A percentile compares a stretch with the other conserved stretches of the same genome.
These are phyloP conservation scores for Phlebiopsis flavidoalba DNA, from an alignment of 768 basidiomycete genomes.

Conservation along the genomic window DNA sequence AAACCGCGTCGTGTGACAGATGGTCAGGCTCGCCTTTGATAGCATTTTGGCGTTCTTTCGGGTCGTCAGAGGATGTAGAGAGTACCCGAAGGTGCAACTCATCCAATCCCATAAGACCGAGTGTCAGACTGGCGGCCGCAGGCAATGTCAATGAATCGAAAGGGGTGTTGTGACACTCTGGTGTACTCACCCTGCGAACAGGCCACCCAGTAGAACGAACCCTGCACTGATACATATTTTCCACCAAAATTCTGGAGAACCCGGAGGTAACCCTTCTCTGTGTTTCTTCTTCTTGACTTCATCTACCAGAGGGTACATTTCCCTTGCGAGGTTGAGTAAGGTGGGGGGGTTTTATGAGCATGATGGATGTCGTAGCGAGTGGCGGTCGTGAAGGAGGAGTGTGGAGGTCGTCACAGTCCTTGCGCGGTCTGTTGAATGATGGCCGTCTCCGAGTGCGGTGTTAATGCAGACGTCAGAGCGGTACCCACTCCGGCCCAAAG, in stretches of 20 bases:
- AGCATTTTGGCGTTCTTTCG: constrained; percentile 62
- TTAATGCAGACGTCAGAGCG: background rate
- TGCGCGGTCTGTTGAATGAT: no score
- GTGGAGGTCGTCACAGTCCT: background rate
- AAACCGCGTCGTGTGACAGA: background rate
- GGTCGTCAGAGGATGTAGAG: constrained; percentile 73
- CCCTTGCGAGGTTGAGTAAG: constrained; percentile 4
- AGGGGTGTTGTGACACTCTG: background rate
- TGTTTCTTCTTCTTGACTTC: background rate
- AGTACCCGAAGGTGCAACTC: constrained; percentile 87
- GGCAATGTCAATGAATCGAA: background rate
- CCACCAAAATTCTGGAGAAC: constrained; percentile 67
- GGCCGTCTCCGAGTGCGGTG: background rate
- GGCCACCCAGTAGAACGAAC: constrained; percentile 82
- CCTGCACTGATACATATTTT: constrained; percentile 62
- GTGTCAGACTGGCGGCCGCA: constrained; percentile 62
- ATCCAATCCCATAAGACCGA: constrained; percentile 92
- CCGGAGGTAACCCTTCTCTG: constrained; percentile 25
- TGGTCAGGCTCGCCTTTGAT: constrained; percentile 49
- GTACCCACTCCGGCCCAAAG: background rate
- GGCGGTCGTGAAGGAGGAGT: background rate
- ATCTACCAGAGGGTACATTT: background rate
- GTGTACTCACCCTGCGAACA: constrained; percentile 79
- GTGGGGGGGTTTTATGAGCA: constrained; percentile 18
- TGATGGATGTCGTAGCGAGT: constrained; percentile 4